Evolutionary conservation across 1,284 basidiomycete species (phyloP).

Genomic region (Testicularia cyperi): DNA sequence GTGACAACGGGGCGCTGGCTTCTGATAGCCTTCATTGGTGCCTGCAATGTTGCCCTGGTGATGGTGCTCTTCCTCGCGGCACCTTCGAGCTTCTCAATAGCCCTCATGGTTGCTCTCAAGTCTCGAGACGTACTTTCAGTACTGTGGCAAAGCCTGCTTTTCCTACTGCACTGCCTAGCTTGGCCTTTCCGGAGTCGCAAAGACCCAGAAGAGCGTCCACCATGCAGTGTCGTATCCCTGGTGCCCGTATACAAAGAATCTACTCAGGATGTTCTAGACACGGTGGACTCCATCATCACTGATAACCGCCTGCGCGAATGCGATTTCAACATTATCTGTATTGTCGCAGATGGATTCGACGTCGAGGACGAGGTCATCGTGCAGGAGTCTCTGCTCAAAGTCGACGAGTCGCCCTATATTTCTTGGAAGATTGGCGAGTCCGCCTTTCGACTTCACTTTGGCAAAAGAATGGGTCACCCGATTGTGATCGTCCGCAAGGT

Average conservation of each 20-base stretch:
- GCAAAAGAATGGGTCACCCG: slow-evolving; percentile 8
- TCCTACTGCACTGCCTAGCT: background rate
- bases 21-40: too few relatives aligned
- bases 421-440: slow-evolving; percentile 29
- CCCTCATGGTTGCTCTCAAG: slow-evolving; percentile 19
- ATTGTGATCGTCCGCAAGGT: slow-evolving; percentile 22
- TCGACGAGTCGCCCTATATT: slow-evolving; percentile 17
- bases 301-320: slow-evolving; percentile 9
- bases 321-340: slow-evolving; percentile 22
- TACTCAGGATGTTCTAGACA: slow-evolving; percentile 20
- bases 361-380: slow-evolving; percentile 24
- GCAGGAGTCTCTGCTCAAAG: slow-evolving; percentile 4
- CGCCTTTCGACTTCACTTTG: slow-evolving; percentile 15
- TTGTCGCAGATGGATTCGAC: slow-evolving; percentile 25
- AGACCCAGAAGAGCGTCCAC: slow-evolving; percentile 7
- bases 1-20: too few relatives aligned
- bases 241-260: slow-evolving; percentile 27
- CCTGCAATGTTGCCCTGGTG: slow-evolving; percentile 12
- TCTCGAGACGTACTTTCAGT: slow-evolving; percentile 23
- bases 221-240: slow-evolving; percentile 21
- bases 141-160: slow-evolving; percentile 16
- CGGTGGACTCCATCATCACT: slow-evolving; percentile 24
- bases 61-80: slow-evolving; percentile 18
- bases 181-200: slow-evolving; percentile 11
- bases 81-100: slow-evolving; percentile 6